phyloP scores from a whole-genome alignment of 768 basidiomycete species.

The Leccinellum albellum region DNA sequence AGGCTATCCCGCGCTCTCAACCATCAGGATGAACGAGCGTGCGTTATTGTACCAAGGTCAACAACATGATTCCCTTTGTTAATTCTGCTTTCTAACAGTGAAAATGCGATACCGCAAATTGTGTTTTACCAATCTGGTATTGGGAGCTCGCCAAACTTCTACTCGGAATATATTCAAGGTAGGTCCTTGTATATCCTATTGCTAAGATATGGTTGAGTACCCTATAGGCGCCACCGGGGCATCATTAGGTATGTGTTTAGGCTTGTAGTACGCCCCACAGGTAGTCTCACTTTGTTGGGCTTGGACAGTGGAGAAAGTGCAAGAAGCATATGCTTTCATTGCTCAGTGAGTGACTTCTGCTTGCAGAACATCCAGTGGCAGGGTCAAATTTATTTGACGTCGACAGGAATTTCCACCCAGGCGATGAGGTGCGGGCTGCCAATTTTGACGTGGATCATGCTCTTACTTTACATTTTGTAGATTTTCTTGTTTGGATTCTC shows the following conservation, averaged over 20 bases:
- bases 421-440: slow-evolving; percentile 55
- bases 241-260: slow-evolving; percentile 45
- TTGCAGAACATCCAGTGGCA: not conserved
- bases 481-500: slow-evolving; percentile 79
- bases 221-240: slow-evolving; percentile 58
- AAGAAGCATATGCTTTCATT: slow-evolving; percentile 78
- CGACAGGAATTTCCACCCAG: slow-evolving; percentile 61
- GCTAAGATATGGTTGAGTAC: slow-evolving; percentile 5
- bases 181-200: slow-evolving; percentile 5
- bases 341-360: slow-evolving; percentile 56
- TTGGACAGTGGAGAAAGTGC: slow-evolving; percentile 59
- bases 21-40: slow-evolving; percentile 44
- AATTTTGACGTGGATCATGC: not conserved
- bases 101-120: slow-evolving; percentile 50
- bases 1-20: slow-evolving; percentile 52
- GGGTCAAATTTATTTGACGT: not conserved
- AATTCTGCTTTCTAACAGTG: slow-evolving; percentile 16
- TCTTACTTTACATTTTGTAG: slow-evolving; percentile 33
- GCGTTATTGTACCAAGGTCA: slow-evolving; percentile 1
- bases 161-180: slow-evolving; percentile 62
- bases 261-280: not conserved
- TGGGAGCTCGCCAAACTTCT: slow-evolving; percentile 52
- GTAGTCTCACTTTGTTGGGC: slow-evolving; percentile 2
- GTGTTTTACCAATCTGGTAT: slow-evolving; percentile 66
- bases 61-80: not conserved